These are phyloP conservation scores for Monosporascus sp. DNA, from an alignment of 2,329 filamentous ascomycete genomes.

Conservation along the genomic window DNA sequence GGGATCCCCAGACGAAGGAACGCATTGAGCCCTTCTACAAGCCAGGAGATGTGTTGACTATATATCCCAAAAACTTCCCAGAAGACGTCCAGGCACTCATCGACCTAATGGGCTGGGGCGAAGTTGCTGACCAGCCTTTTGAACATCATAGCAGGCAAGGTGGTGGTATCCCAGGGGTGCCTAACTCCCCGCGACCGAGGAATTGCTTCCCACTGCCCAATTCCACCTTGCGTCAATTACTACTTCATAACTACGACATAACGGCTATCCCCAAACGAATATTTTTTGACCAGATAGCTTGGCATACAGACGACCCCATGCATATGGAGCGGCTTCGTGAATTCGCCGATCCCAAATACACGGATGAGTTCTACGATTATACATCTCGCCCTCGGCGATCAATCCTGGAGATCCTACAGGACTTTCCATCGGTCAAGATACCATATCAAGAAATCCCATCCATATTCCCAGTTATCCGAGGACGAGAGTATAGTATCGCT, in stretches of 20 bases:
- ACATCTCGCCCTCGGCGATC: slow-evolving; percentile 84
- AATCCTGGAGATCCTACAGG: slow-evolving; percentile 86
- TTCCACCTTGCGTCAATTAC: slow-evolving; percentile 66
- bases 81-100: slow-evolving; percentile 77
- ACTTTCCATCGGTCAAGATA: slow-evolving; percentile 80
- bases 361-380: slow-evolving; percentile 95
- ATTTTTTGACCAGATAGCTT: slow-evolving; percentile 75
- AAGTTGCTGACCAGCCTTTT: slow-evolving; percentile 67
- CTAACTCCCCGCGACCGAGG: slow-evolving; percentile 12
- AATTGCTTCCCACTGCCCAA: slow-evolving; percentile 32
- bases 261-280: slow-evolving; percentile 81
- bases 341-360: slow-evolving; percentile 71
- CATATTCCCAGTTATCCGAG: slow-evolving; percentile 76
- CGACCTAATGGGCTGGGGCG: slow-evolving; percentile 70
- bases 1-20: slow-evolving; percentile 8
- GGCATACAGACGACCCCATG: slow-evolving; percentile 66
- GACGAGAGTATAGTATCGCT: slow-evolving; percentile 89
- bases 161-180: slow-evolving; percentile 4
- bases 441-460: slow-evolving; percentile 69
- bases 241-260: slow-evolving; percentile 83
- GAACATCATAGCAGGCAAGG: slow-evolving; percentile 20
- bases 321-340: slow-evolving; percentile 81
- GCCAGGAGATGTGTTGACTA: slow-evolving; percentile 75
- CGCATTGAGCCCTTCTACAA: slow-evolving; percentile 37
- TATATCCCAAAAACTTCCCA: slow-evolving; percentile 85